These are phyloP conservation scores for Prunus fruticosa DNA, from an alignment of 306 rosid species.

Conservation along the genomic window DNA sequence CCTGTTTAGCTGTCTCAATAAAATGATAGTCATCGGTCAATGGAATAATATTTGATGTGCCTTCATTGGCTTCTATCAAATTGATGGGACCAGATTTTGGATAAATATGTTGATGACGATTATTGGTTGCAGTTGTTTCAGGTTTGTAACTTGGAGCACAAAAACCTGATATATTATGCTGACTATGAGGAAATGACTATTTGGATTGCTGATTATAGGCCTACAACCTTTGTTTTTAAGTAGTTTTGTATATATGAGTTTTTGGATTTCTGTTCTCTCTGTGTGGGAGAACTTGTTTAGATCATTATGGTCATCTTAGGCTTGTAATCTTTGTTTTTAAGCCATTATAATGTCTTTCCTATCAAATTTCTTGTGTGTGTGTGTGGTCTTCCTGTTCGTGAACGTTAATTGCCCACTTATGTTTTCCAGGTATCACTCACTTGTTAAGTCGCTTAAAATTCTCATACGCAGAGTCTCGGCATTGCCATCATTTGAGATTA, in stretches of 20 bases:
- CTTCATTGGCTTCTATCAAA: background rate
- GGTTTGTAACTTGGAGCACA: background rate
- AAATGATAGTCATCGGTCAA: background rate
- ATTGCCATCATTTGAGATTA: conserved; percentile 52
- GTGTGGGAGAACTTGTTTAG: background rate
- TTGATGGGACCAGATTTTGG: background rate
- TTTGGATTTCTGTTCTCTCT: background rate
- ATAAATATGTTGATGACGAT: background rate
- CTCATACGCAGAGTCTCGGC: conserved; percentile 53
- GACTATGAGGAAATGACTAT: background rate
- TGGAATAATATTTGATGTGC: background rate
- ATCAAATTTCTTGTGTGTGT: background rate
- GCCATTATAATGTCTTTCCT: background rate
- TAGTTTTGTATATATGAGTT: background rate
- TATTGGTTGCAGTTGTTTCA: background rate
- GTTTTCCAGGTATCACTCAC: conserved; percentile 54
- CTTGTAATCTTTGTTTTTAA: background rate
- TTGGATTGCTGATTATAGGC: background rate
- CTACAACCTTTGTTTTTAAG: background rate
- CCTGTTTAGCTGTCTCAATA: background rate
- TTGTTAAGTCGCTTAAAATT: conserved; percentile 53
- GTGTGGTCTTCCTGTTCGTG: background rate
- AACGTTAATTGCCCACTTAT: conserved; percentile 25
- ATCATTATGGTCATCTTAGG: background rate
- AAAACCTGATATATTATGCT: background rate